Evolutionary conservation across 2,329 filamentous ascomycete genomes (phyloP).

Genomic region (Plectosphaerella plurivora): DNA sequence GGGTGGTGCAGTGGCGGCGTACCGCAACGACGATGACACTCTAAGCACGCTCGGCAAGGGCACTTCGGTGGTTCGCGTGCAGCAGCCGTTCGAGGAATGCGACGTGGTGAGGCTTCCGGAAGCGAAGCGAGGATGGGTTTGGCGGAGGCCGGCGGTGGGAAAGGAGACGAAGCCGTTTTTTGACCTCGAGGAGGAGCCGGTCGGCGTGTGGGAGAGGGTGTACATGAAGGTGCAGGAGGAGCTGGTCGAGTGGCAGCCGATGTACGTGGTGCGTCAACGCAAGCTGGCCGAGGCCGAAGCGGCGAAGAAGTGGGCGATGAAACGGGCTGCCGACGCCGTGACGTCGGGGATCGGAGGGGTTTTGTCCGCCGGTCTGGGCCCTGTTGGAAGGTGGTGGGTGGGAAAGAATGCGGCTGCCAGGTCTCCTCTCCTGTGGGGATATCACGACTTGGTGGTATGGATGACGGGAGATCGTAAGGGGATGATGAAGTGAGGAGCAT

Average conservation of each 20-base stretch:
- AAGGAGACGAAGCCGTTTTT: background rate
- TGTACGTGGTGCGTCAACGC: background rate
- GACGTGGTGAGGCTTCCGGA: constrained; percentile 9
- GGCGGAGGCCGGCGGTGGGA: background rate
- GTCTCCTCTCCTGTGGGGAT: constrained; percentile 4
- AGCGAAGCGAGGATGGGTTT: constrained; percentile 8
- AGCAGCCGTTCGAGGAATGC: constrained; percentile 9
- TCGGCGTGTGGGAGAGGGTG: constrained; percentile 16
- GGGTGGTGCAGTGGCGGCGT: background rate
- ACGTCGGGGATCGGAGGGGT: background rate
- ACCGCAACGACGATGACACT: background rate
- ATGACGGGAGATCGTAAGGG: constrained; percentile 5
- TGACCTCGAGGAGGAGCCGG: constrained; percentile 10
- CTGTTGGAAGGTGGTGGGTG: background rate
- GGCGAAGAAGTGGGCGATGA: background rate
- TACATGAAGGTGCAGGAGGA: constrained; percentile 12
- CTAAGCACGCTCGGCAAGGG: background rate
- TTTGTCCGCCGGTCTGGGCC: background rate
- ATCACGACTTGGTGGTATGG: constrained; percentile 11
- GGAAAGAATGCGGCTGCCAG: background rate
- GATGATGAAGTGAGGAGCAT: too few species aligned
- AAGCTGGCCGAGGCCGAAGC: background rate
- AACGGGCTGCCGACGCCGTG: background rate
- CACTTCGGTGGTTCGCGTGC: background rate
- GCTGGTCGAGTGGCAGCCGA: constrained; percentile 3